Evolutionary conservation across 2,329 filamentous ascomycete species (phyloP), one percentile per base, ranked within the genome.

Genomic region (Curvularia eragrostidis): DNA sequence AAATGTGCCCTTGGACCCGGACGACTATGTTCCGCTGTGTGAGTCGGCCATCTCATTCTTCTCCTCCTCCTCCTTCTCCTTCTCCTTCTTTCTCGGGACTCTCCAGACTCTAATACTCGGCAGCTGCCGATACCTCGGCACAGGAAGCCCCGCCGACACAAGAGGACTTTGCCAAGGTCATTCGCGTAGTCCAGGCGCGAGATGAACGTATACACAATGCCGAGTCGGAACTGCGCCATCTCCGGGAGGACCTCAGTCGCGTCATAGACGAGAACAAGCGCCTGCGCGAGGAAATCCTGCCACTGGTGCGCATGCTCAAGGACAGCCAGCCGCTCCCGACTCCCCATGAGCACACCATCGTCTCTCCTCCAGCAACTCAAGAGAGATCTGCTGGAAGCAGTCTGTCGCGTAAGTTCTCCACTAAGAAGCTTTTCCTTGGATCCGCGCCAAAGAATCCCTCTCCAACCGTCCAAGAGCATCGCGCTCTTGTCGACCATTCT

Each of bases 1-100:
- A 73, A 93, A 96, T 69, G 87, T 98, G 59, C 90, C 91, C 15
- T 86, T 97, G 68, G 94, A 98, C 73, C 89, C 89, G 61, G 94
- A 97, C 70, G 91, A 98, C 77, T 99, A 97, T 75, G 85, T 97
- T 50, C 95, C 95, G 36, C 82, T 95, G 49, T 95, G 93, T 97
- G 88, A 70, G 90, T 56, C 39, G 82, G 15, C n/a, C 18, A 8
- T 13, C 7, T 13, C 30, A 30, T 15, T 48, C 13, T 8, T 52
- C 13, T 41, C 51, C 30, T 30, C n/a, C n/a, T n/a, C n/a, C n/a
- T n/a, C n/a, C n/a, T n/a, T n/a, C n/a, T 28, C 28, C 19, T 32
- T 38, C 46, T 13, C 47, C 38, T 26, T 26, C 13, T 18, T 8
- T 24, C 39, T 26, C n/a, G 12, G 2, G 2, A 5, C 32, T 24